Evolutionary conservation across 2,329 filamentous ascomycete genomes (phyloP).

Genomic region (Sporothrix euskadiensis): DNA sequence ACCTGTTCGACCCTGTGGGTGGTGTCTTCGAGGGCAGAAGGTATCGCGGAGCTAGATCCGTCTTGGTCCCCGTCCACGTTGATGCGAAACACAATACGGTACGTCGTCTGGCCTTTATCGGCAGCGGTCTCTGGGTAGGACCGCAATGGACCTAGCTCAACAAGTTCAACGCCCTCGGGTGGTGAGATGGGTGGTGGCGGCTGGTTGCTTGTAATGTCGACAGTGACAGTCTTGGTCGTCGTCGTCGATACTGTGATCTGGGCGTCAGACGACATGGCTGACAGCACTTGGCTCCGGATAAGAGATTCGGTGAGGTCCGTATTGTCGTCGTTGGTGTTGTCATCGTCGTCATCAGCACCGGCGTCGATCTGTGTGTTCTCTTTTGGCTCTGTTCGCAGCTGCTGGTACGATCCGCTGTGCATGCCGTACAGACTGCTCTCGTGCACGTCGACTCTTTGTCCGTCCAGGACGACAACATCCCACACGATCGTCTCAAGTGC

Average conservation of each 20-base stretch:
- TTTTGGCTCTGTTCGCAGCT: neutral
- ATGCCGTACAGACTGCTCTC: conserved; percentile 40
- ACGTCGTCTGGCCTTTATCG: conserved; percentile 39
- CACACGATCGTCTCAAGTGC: conserved; percentile 61
- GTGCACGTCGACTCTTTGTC: conserved; percentile 57
- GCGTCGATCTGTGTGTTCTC: conserved; percentile 2
- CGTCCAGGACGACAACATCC: conserved; percentile 65
- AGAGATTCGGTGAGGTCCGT: conserved; percentile 50
- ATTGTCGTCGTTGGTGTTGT: conserved; percentile 38
- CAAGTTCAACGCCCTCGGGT: conserved; percentile 59
- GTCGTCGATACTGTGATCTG: conserved; percentile 60
- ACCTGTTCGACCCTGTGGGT: conserved; percentile 31
- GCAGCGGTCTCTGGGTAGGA: conserved; percentile 34
- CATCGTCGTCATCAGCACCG: conserved; percentile 37
- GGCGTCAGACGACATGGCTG: conserved; percentile 56
- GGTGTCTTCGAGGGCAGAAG: neutral
- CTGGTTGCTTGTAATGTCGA: conserved; percentile 60
- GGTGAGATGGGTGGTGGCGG: conserved; percentile 54
- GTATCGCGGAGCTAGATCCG: neutral
- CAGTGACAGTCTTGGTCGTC: conserved; percentile 64
- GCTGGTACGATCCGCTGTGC: conserved; percentile 35
- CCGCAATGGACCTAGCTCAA: conserved; percentile 49
- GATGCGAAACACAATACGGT: conserved; percentile 60
- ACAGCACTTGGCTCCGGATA: conserved; percentile 56
- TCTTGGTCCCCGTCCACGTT: conserved; percentile 13